Conservation (phyloP, 139 green algal species). For the Monoraphidium neglectum region DNA sequence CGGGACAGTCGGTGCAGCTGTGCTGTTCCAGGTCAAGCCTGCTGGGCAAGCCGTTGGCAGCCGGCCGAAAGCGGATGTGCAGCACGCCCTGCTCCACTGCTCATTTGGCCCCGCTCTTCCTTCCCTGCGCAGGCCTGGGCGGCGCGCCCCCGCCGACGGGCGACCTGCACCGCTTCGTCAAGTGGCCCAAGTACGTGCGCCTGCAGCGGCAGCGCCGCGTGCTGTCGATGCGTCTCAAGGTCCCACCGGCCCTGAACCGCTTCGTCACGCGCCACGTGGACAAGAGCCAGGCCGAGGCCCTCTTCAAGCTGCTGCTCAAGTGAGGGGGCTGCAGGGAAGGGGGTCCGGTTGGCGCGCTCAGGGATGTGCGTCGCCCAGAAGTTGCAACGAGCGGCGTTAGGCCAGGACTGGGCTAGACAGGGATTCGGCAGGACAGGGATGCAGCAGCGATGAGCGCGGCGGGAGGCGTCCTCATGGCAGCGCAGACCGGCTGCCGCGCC, state of each 20-base stretch:
- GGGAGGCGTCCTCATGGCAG: no score
- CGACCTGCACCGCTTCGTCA: conserved; percentile 97
- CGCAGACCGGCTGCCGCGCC: no score
- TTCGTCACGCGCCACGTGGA: conserved; percentile 70
- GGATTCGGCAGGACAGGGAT: no score
- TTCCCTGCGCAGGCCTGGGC: conserved; percentile 75
- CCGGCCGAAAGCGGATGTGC: no score
- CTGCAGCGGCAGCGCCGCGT: conserved; percentile 97
- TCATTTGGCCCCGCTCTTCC: not conserved
- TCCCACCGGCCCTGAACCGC: conserved; percentile 68
- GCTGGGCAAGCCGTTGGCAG: no score
- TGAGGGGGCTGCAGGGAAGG: conserved; percentile 55
- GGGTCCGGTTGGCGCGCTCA: not conserved
- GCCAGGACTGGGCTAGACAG: no score
- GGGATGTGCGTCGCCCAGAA: no score
- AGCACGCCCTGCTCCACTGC: no score
- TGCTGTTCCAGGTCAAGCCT: no score
- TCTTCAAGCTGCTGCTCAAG: conserved; percentile 99
- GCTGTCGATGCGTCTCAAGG: conserved; percentile 92
- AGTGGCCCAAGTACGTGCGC: conserved; percentile 99
- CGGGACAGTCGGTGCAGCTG: no score
- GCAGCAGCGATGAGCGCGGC: no score
- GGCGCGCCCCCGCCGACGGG: conserved; percentile 82
- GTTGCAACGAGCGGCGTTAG: no score
- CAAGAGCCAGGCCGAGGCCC: conserved; percentile 89